Conservation (phyloP, 2,329 filamentous ascomycete species). For the Lachnellula suecica region DNA sequence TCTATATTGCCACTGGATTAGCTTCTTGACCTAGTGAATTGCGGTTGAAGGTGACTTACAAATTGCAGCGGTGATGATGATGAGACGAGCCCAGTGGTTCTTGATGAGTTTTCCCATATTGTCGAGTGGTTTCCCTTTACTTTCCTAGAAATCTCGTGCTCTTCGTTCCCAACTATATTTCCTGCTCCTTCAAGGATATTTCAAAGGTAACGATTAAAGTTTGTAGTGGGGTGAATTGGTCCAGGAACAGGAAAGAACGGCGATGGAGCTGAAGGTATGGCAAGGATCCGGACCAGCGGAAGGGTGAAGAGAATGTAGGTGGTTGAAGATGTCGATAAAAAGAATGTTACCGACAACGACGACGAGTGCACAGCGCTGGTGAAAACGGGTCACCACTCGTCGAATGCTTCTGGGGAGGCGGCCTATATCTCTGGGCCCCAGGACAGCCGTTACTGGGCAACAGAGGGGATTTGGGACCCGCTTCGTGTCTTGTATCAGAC, state of each 20-base stretch:
- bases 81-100: slow-evolving; percentile 97
- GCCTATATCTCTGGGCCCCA: slow-evolving; percentile 39
- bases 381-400: slow-evolving; percentile 4
- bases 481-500: slow-evolving; percentile 37
- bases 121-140: slow-evolving; percentile 46
- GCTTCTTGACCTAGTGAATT: background rate
- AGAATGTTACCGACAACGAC: slow-evolving; percentile 49
- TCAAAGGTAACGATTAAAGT: slow-evolving; percentile 27
- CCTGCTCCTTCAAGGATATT: slow-evolving; percentile 16
- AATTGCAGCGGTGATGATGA: slow-evolving; percentile 77
- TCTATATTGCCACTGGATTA: slow-evolving; percentile 53
- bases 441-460: slow-evolving; percentile 27
- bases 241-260: slow-evolving; percentile 20
- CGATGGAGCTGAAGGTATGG: slow-evolving; percentile 24
- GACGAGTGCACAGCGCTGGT: slow-evolving; percentile 46
- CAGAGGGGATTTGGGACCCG: slow-evolving; percentile 25
- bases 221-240: slow-evolving; percentile 30
- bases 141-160: slow-evolving; percentile 13
- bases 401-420: slow-evolving; percentile 18
- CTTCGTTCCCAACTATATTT: slow-evolving; percentile 16
- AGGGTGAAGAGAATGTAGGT: slow-evolving; percentile 32
- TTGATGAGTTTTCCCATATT: slow-evolving; percentile 97
- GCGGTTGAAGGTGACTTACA: slow-evolving; percentile 37
- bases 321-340: slow-evolving; percentile 40
- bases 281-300: slow-evolving; percentile 55